Base-by-base conservation (phyloP, 176 grass and related monocot genomes). In the Oryza brachyantha region DNA sequence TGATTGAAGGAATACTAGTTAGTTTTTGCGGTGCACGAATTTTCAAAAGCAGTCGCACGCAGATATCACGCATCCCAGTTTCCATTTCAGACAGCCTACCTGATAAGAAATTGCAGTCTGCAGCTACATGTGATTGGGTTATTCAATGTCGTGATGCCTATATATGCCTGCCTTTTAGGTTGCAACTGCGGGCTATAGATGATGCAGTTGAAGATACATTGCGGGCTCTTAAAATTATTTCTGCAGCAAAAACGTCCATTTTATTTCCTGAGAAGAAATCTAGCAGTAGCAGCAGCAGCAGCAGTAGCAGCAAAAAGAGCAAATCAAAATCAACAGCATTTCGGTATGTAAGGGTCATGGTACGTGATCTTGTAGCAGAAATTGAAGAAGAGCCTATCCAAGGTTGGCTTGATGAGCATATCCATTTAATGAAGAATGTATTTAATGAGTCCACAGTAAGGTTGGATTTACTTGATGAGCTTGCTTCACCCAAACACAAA, bases 341-440 rank as follows among this genome's bases (percentile, higher is more conserved):
- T 86, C 76, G 91, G 66, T 88, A 86, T 66, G 74, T 94, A 28
- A 79, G 95, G 78, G 55, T 97, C 66, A 82, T 97, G 11, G 66
- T 94, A 61, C 89, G 88, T 66, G 91, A 90, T 61, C 76, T 97
- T 69, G 84, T 89, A 74, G 95, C 77, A 32, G 91, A 97, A 80
- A 97, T 97, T 57, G 95, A 97, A 81, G 95, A 97, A 86, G 95
- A 97, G 82, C 95, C 95, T 40, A 75, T 97, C 5, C 95, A 97
- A 79, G 91, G 92, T 68, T 97, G 95, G 95, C 89, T 97, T 86
- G 95, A 97, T 75, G 95, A 94, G 80, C 95, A 94, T 85, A 85
- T 92, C 13, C 79, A 48, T 71, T 80, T 97, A 74, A 86, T 97
- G 92, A 97, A 92, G 80, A 85, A 73, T 70, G 83, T 94, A 76